Evolutionary conservation across 306 rosid species (phyloP).

Genomic region (Elaeagnus macrophylla): DNA sequence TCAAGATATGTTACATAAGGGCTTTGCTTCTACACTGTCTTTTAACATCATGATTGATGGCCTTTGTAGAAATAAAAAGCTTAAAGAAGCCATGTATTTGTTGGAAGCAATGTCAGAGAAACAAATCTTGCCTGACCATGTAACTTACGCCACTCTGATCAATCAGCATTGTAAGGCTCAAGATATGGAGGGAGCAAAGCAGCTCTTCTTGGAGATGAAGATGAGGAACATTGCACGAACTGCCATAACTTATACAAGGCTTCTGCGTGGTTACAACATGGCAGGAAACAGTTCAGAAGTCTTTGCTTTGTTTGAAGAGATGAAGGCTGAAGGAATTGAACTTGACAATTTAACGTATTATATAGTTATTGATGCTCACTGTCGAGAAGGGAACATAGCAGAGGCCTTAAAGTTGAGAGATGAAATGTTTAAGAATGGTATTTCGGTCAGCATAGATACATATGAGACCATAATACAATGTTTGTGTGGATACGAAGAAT

Average conservation of each 20-base stretch:
- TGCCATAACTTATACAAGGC: slow-evolving; percentile 26
- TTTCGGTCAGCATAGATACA: slow-evolving; percentile 7
- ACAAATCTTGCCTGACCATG: slow-evolving; percentile 19
- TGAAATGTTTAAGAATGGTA: slow-evolving; percentile 22
- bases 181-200: slow-evolving; percentile 27
- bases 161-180: slow-evolving; percentile 24
- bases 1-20: slow-evolving; percentile 25
- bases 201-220: slow-evolving; percentile 34
- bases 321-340: slow-evolving; percentile 27
- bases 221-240: slow-evolving; percentile 18
- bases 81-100: slow-evolving; percentile 29
- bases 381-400: slow-evolving; percentile 25
- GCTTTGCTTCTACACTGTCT: slow-evolving; percentile 23
- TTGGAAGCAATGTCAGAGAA: slow-evolving; percentile 27
- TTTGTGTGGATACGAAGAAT: slow-evolving; percentile 18
- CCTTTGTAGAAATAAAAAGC: slow-evolving; percentile 26
- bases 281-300: slow-evolving; percentile 24
- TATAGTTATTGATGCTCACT: slow-evolving; percentile 28
- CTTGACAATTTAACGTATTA: slow-evolving; percentile 22
- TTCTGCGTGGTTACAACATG: slow-evolving; percentile 26
- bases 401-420: slow-evolving; percentile 27
- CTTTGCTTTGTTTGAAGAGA: slow-evolving; percentile 29
- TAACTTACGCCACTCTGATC: slow-evolving; percentile 33
- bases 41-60: slow-evolving; percentile 36
- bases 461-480: slow-evolving; percentile 19